Evolutionary conservation across 352 stramenopile species (phyloP).

Genomic region (Phytophthora pisi): DNA sequence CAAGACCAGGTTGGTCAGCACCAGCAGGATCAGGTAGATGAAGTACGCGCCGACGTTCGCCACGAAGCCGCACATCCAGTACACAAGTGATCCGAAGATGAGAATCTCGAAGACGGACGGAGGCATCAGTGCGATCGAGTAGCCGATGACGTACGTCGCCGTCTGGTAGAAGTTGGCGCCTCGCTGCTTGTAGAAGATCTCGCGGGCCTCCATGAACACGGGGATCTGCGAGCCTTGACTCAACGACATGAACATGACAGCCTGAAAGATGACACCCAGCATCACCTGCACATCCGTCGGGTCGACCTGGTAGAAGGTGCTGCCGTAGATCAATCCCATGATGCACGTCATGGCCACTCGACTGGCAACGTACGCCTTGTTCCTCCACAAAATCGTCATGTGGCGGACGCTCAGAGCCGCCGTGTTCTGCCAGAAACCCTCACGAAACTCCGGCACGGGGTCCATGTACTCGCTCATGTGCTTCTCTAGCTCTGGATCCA

Average conservation of each 20-base stretch:
- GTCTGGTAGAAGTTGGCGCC: conserved; percentile 20
- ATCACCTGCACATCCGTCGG: conserved; percentile 20
- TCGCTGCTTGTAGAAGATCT: conserved; percentile 22
- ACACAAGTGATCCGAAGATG: conserved; percentile 73
- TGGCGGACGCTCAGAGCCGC: conserved; percentile 37
- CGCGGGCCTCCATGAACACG: conserved; percentile 18
- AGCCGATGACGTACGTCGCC: conserved; percentile 10
- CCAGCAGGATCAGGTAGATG: conserved; percentile 15
- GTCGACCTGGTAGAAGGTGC: conserved; percentile 14
- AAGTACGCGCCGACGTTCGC: conserved; percentile 23
- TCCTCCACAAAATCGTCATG: conserved; percentile 49
- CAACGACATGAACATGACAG: conserved; percentile 21
- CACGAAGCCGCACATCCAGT: conserved; percentile 76
- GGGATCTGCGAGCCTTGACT: conserved; percentile 21
- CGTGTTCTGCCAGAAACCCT: conserved; percentile 22
- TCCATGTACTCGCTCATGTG: conserved; percentile 29
- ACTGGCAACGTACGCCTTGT: conserved; percentile 31
- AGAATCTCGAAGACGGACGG: conserved; percentile 30
- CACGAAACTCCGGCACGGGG: conserved; percentile 27
- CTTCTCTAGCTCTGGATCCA: conserved; percentile 23
- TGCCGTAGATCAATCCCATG: conserved; percentile 18
- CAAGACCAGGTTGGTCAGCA: conserved; percentile 14
- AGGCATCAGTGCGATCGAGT: conserved; percentile 17
- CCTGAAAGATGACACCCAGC: conserved; percentile 23
- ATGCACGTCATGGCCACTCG: conserved; percentile 27